Conservation (phyloP, 73 alveolate species). For the Paramecium sexaurelia region DNA sequence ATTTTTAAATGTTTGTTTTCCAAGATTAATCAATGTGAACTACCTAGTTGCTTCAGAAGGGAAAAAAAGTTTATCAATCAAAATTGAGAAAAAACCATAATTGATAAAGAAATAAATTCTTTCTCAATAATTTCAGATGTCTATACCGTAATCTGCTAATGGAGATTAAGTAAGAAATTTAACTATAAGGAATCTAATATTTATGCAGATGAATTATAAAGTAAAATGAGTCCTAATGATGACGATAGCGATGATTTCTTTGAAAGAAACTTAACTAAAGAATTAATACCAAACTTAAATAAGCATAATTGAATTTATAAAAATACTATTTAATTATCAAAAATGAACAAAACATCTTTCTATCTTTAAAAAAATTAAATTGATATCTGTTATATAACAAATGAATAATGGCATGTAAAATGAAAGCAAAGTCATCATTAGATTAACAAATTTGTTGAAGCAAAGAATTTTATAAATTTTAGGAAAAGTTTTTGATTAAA, state of each 20-base stretch:
- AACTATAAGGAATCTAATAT: slow-evolving; percentile 40
- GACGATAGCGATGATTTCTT: background rate
- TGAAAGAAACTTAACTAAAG: background rate
- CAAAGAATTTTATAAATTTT: too few species aligned
- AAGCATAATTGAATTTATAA: background rate
- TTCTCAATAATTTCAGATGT: background rate
- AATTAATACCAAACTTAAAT: background rate
- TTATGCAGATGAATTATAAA: slow-evolving; percentile 25
- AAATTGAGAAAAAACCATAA: slow-evolving; percentile 12
- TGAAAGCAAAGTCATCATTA: too few species aligned
- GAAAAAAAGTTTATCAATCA: background rate
- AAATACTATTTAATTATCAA: background rate
- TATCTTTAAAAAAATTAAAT: too few species aligned
- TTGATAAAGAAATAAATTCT: background rate
- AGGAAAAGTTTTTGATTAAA: too few species aligned
- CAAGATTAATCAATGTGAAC: background rate
- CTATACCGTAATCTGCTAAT: slow-evolving; percentile 36
- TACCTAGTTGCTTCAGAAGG: slow-evolving; percentile 9
- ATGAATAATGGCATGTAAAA: too few species aligned
- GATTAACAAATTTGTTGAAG: too few species aligned
- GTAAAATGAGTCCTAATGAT: background rate
- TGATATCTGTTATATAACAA: too few species aligned
- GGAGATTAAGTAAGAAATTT: slow-evolving; percentile 28
- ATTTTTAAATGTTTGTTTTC: slow-evolving; percentile 32
- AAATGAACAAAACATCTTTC: too few species aligned